Conservation (phyloP, 768 basidiomycete genomes). For the Pleurotus pulmonarius region DNA sequence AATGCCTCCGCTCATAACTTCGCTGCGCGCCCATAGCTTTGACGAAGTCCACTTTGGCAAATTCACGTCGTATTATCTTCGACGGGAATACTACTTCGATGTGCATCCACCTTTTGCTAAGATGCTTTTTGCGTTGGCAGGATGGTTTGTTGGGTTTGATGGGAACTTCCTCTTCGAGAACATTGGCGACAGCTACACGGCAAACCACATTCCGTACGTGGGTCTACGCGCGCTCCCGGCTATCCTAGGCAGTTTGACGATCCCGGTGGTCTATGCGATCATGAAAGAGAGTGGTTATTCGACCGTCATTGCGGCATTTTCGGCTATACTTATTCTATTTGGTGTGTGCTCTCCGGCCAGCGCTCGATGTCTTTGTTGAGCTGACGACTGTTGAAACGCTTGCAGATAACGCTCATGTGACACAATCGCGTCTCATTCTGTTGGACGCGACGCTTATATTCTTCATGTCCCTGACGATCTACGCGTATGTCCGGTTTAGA, state of each 20-base stretch:
- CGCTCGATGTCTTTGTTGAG: neutral
- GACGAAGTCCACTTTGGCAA: slow-evolving; percentile 99
- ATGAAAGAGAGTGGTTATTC: slow-evolving; percentile 99
- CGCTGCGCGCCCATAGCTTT: slow-evolving; percentile 49
- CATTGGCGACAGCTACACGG: slow-evolving; percentile 91
- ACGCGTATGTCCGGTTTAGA: slow-evolving; percentile 90
- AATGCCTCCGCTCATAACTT: neutral
- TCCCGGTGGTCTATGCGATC: slow-evolving; percentile 90
- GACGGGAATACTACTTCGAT: slow-evolving; percentile 96
- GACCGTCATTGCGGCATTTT: slow-evolving; percentile 85
- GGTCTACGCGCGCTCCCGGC: slow-evolving; percentile 93
- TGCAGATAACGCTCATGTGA: slow-evolving; percentile 91
- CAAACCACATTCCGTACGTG: slow-evolving; percentile 86
- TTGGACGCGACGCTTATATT: slow-evolving; percentile 93
- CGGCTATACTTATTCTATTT: slow-evolving; percentile 80
- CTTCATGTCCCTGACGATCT: slow-evolving; percentile 93
- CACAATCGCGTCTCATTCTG: slow-evolving; percentile 95
- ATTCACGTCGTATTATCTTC: slow-evolving; percentile 93
- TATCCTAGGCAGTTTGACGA: slow-evolving; percentile 83
- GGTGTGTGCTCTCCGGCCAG: slow-evolving; percentile 51
- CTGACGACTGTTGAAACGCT: neutral
- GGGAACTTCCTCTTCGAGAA: slow-evolving; percentile 92
- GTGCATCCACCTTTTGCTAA: slow-evolving; percentile 98
- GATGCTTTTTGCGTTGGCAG: slow-evolving; percentile 87
- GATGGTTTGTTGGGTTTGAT: slow-evolving; percentile 96